A percentile compares a stretch with the other conserved stretches of the same genome.
phyloP scores from a whole-genome alignment of 2,329 filamentous ascomycete genomes.

The Diplocarpon rosae region DNA sequence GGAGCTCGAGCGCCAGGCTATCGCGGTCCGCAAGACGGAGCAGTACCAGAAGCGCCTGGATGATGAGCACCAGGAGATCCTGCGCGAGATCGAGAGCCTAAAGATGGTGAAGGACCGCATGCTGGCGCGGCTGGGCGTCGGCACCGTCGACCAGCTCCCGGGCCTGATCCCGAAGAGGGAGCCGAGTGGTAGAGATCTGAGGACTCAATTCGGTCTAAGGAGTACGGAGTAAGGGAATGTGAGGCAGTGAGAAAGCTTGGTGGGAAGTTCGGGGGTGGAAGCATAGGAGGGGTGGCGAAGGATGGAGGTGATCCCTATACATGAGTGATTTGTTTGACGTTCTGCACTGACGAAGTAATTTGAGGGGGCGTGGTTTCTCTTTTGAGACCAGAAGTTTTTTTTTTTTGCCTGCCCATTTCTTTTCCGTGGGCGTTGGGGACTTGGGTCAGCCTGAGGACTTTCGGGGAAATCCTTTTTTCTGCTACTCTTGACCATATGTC shows the following conservation, averaged over 20 bases:
- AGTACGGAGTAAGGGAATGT: background rate
- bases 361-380: too few relatives aligned
- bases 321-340: too few relatives aligned
- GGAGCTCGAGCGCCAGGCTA: background rate
- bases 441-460: too few relatives aligned
- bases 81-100: slow-evolving; percentile 3
- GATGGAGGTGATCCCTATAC: too few relatives aligned
- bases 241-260: background rate
- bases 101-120: background rate
- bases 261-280: too few relatives aligned
- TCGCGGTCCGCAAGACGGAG: background rate
- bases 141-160: slow-evolving; percentile 1
- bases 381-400: too few relatives aligned
- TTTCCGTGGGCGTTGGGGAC: too few relatives aligned
- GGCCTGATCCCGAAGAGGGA: slow-evolving; percentile 2
- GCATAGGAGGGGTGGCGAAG: too few relatives aligned
- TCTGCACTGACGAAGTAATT: too few relatives aligned
- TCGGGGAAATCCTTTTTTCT: too few relatives aligned
- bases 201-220: background rate
- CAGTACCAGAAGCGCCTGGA: slow-evolving; percentile 1
- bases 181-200: background rate
- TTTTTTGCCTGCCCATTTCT: too few relatives aligned
- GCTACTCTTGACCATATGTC: too few relatives aligned
- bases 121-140: background rate
- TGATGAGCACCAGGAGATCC: slow-evolving; percentile 1